phyloP scores from a whole-genome alignment of 805 yeast genomes.

The Spathaspora arborariae region DNA sequence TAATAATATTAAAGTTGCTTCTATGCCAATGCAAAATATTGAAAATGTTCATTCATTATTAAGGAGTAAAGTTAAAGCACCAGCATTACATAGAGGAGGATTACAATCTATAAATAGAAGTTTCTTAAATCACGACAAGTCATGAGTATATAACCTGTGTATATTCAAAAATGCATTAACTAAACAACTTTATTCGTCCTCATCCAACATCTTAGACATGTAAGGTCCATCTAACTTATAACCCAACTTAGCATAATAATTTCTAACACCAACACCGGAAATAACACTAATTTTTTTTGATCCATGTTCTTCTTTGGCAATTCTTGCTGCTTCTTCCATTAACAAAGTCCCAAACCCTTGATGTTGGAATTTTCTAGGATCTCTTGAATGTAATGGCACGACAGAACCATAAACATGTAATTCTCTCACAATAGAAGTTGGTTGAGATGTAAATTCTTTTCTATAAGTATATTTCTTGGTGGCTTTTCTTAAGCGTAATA shows the following conservation, averaged over 20 bases:
- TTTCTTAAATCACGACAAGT: constrained; percentile 7
- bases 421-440: constrained; percentile 93
- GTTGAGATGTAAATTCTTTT: constrained; percentile 79
- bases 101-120: constrained; percentile 17
- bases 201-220: constrained; percentile 66
- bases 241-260: constrained; percentile 90
- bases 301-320: constrained; percentile 93
- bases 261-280: constrained; percentile 96
- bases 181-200: constrained; percentile 6
- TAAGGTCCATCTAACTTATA: constrained; percentile 92
- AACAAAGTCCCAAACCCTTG: constrained; percentile 97
- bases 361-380: constrained; percentile 97
- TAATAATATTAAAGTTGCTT: constrained; percentile 1
- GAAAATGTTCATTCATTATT: constrained; percentile 39
- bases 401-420: constrained; percentile 96
- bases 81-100: constrained; percentile 43
- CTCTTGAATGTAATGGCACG: constrained; percentile 93
- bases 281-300: constrained; percentile 88
- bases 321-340: constrained; percentile 98
- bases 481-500: constrained; percentile 83
- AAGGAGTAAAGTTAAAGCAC: constrained; percentile 38
- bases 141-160: not conserved
- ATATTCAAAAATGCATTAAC: not conserved
- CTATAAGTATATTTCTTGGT: constrained; percentile 86
- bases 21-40: constrained; percentile 9